Evolutionary conservation across 2,329 filamentous ascomycete species (phyloP), one percentile per base, ranked within the genome.

Genomic region (Penicillium sp.): DNA sequence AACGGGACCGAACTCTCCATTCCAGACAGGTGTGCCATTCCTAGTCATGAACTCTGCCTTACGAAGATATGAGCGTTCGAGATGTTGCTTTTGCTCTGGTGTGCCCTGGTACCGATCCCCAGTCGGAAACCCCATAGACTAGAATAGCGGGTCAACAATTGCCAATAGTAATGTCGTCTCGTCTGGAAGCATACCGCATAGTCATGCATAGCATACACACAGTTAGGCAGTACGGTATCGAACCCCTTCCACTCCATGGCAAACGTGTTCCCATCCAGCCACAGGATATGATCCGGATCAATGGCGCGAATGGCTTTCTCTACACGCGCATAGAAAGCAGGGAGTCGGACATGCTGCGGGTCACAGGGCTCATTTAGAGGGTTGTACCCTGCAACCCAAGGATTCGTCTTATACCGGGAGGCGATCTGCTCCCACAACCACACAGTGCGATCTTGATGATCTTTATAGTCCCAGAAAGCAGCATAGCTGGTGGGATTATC

Each of bases 321-420:
- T 0, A 80, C 63, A 0, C 79, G 69, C 5, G 75, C 71, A 59
- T 82, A 82, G 63, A 79, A 82, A 0, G 71, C 72, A 8, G 74
- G 77, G 0, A 82, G 72, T 1, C 78, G 72, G 43, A 72, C 68
- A 57, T 82, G 79, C 52, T 77, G 62, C 0, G 80, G 75, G 58
- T 82, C 80, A 51, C 75, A 77, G 3, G 80, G 80, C 62, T 82
- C 80, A 59, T 83, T 82, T 39, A 82, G 75, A 3, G 79, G 78
- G 55, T 82, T 82, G 61, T 82, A 83, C 2, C 80, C 80, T 4
- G 80, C 80, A n/a, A 81, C 73, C 73, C 76, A 80, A 4, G 76
- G 62, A 56, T 82, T 80, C 29, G 64, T 66, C 45, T 70, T 77
- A 57, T 82, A 83, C 14, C 74, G 73, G 11, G 66, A 65, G 1